These are phyloP conservation scores for Adenanthera pavonina DNA, from an alignment of 306 rosid species.

Conservation along the genomic window DNA sequence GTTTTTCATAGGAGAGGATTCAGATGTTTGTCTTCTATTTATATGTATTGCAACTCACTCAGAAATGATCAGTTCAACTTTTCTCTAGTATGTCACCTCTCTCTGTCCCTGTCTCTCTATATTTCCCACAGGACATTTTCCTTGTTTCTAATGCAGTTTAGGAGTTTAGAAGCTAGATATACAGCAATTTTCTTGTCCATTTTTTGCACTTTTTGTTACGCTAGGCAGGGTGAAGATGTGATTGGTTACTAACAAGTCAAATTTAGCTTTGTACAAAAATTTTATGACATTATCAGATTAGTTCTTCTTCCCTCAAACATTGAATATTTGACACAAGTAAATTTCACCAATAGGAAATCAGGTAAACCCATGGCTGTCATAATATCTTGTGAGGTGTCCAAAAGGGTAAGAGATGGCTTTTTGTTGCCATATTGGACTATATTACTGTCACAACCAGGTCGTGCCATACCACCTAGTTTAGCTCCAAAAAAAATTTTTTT, in stretches of 20 bases:
- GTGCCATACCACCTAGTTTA: slow-evolving; percentile 19
- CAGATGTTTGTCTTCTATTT: background rate
- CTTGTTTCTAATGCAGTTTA: slow-evolving; percentile 23
- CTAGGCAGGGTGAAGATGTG: slow-evolving; percentile 14
- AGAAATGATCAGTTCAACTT: background rate
- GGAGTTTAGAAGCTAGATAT: background rate
- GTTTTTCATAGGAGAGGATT: no score
- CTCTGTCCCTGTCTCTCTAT: background rate
- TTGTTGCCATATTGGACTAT: slow-evolving; percentile 3
- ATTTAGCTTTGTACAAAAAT: background rate
- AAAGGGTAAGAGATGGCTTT: slow-evolving; percentile 12
- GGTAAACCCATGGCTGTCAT: no score
- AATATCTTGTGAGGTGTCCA: no score
- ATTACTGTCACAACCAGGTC: background rate
- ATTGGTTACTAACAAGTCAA: background rate
- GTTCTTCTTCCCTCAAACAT: slow-evolving; percentile 21
- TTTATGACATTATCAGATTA: slow-evolving; percentile 21
- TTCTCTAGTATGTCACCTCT: background rate
- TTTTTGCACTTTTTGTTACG: slow-evolving; percentile 4
- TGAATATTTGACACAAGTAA: background rate
- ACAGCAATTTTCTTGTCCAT: slow-evolving; percentile 17
- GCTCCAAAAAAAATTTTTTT: slow-evolving; percentile 2
- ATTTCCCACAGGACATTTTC: background rate
- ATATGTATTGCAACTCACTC: background rate
- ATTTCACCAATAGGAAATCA: slow-evolving; percentile 27